phyloP scores from a whole-genome alignment of 2,329 filamentous ascomycete species.

The Fusarium mangiferae region DNA sequence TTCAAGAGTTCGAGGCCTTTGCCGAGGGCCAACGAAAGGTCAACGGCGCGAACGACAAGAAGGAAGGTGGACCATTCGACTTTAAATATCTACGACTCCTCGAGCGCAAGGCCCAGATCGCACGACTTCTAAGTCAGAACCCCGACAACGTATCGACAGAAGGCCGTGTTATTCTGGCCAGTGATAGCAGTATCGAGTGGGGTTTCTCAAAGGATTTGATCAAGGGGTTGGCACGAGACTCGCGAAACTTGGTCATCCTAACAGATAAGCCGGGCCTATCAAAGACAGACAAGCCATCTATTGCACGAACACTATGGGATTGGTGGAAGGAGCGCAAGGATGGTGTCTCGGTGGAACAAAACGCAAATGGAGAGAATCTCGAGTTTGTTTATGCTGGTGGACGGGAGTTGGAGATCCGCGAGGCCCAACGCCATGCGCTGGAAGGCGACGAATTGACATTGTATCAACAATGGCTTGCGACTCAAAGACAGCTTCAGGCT shows the following conservation, averaged over 20 bases:
- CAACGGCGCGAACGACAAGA: conserved; percentile 60
- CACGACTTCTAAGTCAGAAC: conserved; percentile 69
- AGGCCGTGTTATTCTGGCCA: conserved; percentile 86
- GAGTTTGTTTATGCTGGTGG: conserved; percentile 75
- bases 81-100: conserved; percentile 87
- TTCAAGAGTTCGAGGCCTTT: conserved; percentile 87
- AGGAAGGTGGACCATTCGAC: conserved; percentile 81
- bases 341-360: conserved; percentile 69
- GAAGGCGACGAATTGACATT: conserved; percentile 79
- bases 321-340: conserved; percentile 78
- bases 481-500: conserved; percentile 86
- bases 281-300: conserved; percentile 58
- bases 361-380: conserved; percentile 64
- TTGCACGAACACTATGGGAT: conserved; percentile 82
- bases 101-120: conserved; percentile 83
- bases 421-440: conserved; percentile 72
- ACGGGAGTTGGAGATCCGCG: conserved; percentile 67
- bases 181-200: conserved; percentile 91
- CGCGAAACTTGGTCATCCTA: conserved; percentile 85
- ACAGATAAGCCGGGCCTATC: conserved; percentile 75
- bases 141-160: conserved; percentile 54
- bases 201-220: conserved; percentile 89
- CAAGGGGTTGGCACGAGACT: conserved; percentile 76
- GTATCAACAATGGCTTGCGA: conserved; percentile 93
- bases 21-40: conserved; percentile 62